Percentiles rank a stretch among this genome's conserved stretches.
These are phyloP conservation scores for Penicillium antarcticum DNA, from an alignment of 495 filamentous ascomycete genomes.

Conservation along the genomic window DNA sequence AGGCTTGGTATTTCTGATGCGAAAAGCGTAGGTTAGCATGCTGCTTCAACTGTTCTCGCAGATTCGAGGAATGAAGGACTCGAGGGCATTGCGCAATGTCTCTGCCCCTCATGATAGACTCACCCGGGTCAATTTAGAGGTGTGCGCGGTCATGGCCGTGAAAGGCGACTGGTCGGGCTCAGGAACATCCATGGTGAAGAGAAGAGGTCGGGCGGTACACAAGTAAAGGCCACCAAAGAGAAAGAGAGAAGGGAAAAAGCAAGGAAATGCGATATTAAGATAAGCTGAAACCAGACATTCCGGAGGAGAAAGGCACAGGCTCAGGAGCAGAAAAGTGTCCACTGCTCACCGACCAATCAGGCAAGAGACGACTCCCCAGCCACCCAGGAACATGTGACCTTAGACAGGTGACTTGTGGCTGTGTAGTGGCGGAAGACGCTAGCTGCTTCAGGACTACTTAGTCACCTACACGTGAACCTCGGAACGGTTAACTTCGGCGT, in stretches of 20 bases:
- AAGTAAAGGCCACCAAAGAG: conserved; percentile 5
- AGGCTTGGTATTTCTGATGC: conserved; percentile 85
- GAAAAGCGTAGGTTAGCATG: conserved; percentile 5
- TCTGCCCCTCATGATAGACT: conserved; percentile 30
- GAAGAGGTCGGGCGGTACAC: not conserved
- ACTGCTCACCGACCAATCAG: conserved; percentile 28
- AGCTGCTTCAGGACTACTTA: conserved; percentile 7
- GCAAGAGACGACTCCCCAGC: conserved; percentile 6
- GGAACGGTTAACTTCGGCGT: conserved; percentile 33
- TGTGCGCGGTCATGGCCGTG: conserved; percentile 80
- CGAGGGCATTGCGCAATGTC: conserved; percentile 10
- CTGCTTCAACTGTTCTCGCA: not conserved
- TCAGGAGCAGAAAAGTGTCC: conserved; percentile 39
- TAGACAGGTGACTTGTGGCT: conserved; percentile 9
- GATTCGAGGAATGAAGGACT: conserved; percentile 2
- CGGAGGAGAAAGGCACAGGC: conserved; percentile 19
- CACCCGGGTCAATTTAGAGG: conserved; percentile 66
- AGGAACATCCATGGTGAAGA: conserved; percentile 65
- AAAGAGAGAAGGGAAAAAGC: conserved; percentile 10
- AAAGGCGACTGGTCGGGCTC: conserved; percentile 82
- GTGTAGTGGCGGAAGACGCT: not conserved
- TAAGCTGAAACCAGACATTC: conserved; percentile 27
- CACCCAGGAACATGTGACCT: conserved; percentile 16
- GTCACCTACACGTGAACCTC: conserved; percentile 24
- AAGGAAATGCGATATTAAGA: conserved; percentile 16